Evolutionary conservation across 306 rosid genomes (phyloP), one percentile per base, ranked within the genome.

Genomic region (Lathyrus tuberosus): DNA sequence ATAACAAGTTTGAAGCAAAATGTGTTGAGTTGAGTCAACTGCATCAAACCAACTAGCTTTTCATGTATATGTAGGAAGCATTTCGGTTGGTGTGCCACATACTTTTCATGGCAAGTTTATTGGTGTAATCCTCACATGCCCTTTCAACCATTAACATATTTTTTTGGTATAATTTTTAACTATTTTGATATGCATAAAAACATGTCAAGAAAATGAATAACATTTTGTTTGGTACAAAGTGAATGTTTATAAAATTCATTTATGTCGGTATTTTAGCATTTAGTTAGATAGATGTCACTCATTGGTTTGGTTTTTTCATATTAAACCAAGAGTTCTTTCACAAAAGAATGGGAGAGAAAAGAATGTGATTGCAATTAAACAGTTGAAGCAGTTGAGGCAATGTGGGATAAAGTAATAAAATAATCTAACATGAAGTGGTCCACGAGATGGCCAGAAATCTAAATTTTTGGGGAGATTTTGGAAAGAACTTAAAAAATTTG

Each of bases 181-280:
- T 79, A 80, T 63, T 58, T 14, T 80, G 24, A 38, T 62, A 70
- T 71, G 69, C 31, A 48, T 56, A 65, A 31, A n/a, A 44, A 48
- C 93, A 87, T 77, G 84, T 83, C 81, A 86, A 86, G 90, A 65
- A 83, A 83, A 88, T 90, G 90, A 80, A 77, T 53, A 13, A n/a
- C 5, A 70, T 43, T 69, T 76, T 65, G 78, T 71, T 76, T 67
- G 44, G 40, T 46, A 31, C 54, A 41, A 26, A 47, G 53, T 65
- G 38, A 71, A 48, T 37, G 15, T 40, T 22, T 59, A 49, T 22
- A 79, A 73, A 42, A 41, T 16, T 30, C 17, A 41, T 4, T 12
- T 61, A 0, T 18, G 8, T 52, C 20, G 40, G 4, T 47, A 41
- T 57, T 65, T 5, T 7, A 16, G 48, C 40, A 53, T 67, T 51